Conservation (phyloP, 2,329 filamentous ascomycete genomes). For the Penicillium sp. region DNA sequence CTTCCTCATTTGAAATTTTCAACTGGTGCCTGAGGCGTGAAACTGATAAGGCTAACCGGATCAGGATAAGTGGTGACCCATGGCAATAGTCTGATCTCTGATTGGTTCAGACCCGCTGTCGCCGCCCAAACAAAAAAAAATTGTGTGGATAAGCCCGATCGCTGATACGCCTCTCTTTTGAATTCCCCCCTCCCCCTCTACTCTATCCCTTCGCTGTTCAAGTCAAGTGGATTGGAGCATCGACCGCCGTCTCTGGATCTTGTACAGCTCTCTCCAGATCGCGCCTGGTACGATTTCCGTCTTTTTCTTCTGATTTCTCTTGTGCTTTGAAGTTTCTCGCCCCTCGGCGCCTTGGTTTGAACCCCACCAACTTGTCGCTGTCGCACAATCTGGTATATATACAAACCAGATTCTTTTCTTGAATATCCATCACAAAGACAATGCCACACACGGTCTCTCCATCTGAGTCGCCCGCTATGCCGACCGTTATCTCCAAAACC, state of each 20-base stretch:
- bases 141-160: slow-evolving; percentile 20
- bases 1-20: neutral
- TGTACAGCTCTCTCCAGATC: slow-evolving; percentile 15
- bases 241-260: slow-evolving; percentile 4
- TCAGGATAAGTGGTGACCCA: slow-evolving; percentile 7
- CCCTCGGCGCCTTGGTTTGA: neutral
- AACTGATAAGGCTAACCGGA: slow-evolving; percentile 15
- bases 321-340: slow-evolving; percentile 1
- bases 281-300: neutral
- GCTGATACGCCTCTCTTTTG: slow-evolving; percentile 7
- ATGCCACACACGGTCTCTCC: slow-evolving; percentile 51
- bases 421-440: slow-evolving; percentile 19
- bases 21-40: slow-evolving; percentile 5
- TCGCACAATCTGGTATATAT: slow-evolving; percentile 15
- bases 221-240: slow-evolving; percentile 4
- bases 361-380: neutral
- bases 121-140: slow-evolving; percentile 25
- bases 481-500: slow-evolving; percentile 51
- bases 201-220: neutral
- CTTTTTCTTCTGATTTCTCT: neutral
- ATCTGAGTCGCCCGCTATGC: slow-evolving; percentile 41
- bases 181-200: slow-evolving; percentile 2
- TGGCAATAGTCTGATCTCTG: slow-evolving; percentile 7
- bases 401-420: neutral
- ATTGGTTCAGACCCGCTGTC: slow-evolving; percentile 12